phyloP scores from a whole-genome alignment of 768 basidiomycete genomes.

The Kwoniella dendrophila region DNA sequence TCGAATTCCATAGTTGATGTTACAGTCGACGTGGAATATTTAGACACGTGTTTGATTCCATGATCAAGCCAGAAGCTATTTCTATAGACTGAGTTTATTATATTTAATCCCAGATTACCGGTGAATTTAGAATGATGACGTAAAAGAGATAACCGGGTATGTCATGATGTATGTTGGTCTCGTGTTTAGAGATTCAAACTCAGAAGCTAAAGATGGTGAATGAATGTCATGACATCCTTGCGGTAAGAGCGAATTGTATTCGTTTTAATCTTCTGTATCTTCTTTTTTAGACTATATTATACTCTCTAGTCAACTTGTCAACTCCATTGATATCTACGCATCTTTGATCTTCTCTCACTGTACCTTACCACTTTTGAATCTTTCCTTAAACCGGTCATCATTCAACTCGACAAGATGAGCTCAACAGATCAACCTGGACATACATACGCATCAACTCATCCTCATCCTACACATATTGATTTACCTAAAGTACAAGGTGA shows the following conservation, averaged over 20 bases:
- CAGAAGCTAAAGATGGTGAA: too few relatives aligned
- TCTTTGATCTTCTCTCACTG: neutral
- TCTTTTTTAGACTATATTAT: too few relatives aligned
- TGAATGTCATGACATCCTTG: too few relatives aligned
- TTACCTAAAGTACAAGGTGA: constrained; percentile 24
- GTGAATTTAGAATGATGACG: constrained; percentile 13
- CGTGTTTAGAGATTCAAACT: too few relatives aligned
- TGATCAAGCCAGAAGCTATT: constrained; percentile 8
- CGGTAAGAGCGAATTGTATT: too few relatives aligned
- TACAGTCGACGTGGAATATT: constrained; percentile 26
- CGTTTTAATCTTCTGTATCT: too few relatives aligned
- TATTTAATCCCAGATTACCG: constrained; percentile 2
- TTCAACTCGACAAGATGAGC: constrained; percentile 4
- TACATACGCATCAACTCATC: constrained; percentile 32
- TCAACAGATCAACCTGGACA: constrained; percentile 17
- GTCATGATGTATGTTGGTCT: too few relatives aligned
- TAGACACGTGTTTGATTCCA: constrained; percentile 6
- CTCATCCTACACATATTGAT: constrained; percentile 46
- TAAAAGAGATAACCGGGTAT: too few relatives aligned
- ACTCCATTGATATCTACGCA: too few relatives aligned
- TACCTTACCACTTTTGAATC: too few relatives aligned
- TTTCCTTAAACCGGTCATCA: neutral
- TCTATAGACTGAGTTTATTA: constrained; percentile 9
- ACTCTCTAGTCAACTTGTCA: too few relatives aligned
- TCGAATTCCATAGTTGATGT: neutral